Percentiles rank a stretch among this genome's conserved stretches.
Conservation (phyloP, 306 rosid species). For the Carpinus fangiana region DNA sequence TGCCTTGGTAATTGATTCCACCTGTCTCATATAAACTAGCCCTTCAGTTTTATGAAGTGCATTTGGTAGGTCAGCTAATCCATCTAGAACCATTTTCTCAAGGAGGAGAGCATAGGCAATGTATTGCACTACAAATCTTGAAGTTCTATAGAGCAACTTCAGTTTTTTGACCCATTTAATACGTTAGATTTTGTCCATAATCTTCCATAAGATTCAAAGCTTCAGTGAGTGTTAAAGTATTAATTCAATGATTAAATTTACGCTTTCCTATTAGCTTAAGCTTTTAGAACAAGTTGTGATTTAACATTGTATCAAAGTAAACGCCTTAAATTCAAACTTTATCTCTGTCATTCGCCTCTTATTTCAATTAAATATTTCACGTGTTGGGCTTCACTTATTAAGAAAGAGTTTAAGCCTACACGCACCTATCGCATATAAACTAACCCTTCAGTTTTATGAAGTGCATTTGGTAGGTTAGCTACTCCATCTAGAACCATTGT, state of each 20-base stretch:
- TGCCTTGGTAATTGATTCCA: slow-evolving; percentile 62
- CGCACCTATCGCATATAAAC: background rate
- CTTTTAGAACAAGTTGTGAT: no score
- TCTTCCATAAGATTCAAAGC: background rate
- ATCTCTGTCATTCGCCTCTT: no score
- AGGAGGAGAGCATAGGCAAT: background rate
- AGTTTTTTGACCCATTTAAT: background rate
- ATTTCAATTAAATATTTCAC: no score
- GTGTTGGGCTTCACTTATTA: no score
- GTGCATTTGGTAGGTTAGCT: background rate
- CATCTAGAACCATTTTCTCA: background rate
- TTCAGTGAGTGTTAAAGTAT: background rate
- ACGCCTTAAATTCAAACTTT: no score
- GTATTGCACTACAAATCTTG: background rate
- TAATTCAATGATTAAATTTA: no score
- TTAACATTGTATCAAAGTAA: no score
- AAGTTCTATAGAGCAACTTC: background rate
- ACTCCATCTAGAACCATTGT: background rate
- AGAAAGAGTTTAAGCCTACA: no score
- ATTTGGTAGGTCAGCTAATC: background rate
- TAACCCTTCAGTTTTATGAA: background rate
- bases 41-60: background rate
- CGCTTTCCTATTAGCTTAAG: no score
- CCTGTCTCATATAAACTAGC: background rate
- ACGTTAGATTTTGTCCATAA: background rate